Base-by-base conservation (phyloP, 2,329 filamentous ascomycete genomes). In the Cladosporium velox region DNA sequence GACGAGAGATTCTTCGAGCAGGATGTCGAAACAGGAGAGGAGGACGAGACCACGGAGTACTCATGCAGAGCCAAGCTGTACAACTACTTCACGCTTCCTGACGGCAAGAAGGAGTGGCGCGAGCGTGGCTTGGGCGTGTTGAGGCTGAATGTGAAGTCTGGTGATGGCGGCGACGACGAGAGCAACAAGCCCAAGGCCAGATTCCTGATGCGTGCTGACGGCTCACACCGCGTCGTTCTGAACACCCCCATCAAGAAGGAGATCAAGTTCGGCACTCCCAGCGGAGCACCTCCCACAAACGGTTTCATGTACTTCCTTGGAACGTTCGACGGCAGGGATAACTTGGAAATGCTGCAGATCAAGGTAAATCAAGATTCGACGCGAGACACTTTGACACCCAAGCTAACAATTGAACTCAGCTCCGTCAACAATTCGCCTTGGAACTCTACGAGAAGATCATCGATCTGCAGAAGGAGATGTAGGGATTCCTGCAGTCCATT, bases 171-270 rank as follows among this genome's bases (percentile, higher is more conserved):
- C 66, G 83, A 87, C 14, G 69, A 74, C 26, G 69, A 74, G 30
- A 79, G 79, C 21, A 84, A 70, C 67, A 85, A 76, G 62, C 77
- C 78, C 44, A 82, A 81, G 67, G 86, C 90, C 28, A 90, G 94
- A 51, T 86, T 98, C 70, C 86, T 98, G 68, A 93, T 97, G 88
- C 90, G 94, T 21, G 92, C 96, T 71, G 93, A 97, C 74, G 92
- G 93, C 67, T 95, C 92, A 0, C 88, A 93, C 73, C 87, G 92
- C 26, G 88, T 98, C 64, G 89, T 97, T 68, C 83, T 98, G 60
- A 98, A 98, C 79, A 92, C 91, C 1, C 87, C 89, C 0, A 84
- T 98, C 67, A 86, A 92, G 67, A 90, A 91, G 66, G 87, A 88
- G 5, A 91, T 96, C 86, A 87, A 88, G 54, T 92, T 96, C 74